These are phyloP conservation scores for Rhodamnia argentea DNA, from an alignment of 345 rosid genomes.

Conservation along the genomic window DNA sequence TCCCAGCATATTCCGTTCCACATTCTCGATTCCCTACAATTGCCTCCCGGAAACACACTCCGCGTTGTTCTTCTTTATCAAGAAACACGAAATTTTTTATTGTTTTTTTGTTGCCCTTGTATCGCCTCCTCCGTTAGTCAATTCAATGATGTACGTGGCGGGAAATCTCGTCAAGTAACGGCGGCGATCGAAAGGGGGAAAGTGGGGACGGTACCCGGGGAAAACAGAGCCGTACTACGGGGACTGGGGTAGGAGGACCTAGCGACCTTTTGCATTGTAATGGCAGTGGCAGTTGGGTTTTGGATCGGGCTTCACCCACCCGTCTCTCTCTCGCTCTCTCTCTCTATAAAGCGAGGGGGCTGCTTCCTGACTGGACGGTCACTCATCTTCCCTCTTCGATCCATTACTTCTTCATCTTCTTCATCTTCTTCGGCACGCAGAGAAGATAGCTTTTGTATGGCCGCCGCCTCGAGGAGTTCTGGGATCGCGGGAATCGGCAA, in stretches of 20 bases:
- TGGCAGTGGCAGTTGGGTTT: background rate
- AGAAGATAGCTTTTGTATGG: slow-evolving; percentile 11
- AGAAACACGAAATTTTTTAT: too few relatives aligned
- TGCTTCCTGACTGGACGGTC: background rate
- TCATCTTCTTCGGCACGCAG: background rate
- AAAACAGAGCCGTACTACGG: background rate
- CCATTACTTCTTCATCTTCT: background rate
- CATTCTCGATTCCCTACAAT: background rate
- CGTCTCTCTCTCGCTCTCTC: background rate
- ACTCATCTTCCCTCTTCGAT: background rate
- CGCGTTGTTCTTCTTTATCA: background rate
- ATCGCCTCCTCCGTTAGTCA: background rate
- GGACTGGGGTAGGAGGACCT: background rate
- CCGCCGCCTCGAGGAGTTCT: slow-evolving; percentile 19
- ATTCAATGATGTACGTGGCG: background rate
- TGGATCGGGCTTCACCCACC: background rate
- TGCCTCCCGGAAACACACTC: background rate
- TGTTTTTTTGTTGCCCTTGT: background rate
- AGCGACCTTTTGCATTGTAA: background rate
- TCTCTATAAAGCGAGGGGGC: background rate
- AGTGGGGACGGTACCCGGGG: background rate
- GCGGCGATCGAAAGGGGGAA: background rate
- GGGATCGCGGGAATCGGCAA: slow-evolving; percentile 20
- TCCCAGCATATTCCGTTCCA: background rate
- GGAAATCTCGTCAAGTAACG: background rate